Conservation (phyloP, 441 rosid genomes). For the Pelargonium australe region DNA sequence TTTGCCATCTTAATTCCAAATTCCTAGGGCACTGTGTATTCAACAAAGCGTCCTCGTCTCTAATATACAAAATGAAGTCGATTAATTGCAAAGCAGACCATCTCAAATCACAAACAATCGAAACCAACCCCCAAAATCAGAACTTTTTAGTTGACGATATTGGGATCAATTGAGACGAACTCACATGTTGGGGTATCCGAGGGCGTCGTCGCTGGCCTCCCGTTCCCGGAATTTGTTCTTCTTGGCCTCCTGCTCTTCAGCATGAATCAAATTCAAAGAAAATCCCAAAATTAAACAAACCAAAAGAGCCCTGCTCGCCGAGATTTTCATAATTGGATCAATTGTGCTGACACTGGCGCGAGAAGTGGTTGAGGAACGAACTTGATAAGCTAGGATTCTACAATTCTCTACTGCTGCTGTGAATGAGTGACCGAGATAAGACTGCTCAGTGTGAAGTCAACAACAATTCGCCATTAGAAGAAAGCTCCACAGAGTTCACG, state of each 20-base stretch:
- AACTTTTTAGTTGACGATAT: slow-evolving; percentile 7
- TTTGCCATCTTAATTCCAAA: slow-evolving; percentile 96
- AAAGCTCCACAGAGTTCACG: too few relatives aligned
- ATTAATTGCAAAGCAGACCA: not conserved
- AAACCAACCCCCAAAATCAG: slow-evolving; percentile 7
- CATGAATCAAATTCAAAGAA: slow-evolving; percentile 27
- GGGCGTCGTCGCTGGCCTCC: slow-evolving; percentile 69
- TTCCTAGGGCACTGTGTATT: slow-evolving; percentile 87
- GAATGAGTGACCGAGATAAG: too few relatives aligned
- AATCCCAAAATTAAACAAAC: slow-evolving; percentile 37
- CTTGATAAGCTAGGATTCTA: not conserved
- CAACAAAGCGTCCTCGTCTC: slow-evolving; percentile 88
- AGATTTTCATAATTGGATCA: not conserved
- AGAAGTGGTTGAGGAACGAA: not conserved
- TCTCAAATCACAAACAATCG: not conserved
- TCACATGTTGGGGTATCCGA: slow-evolving; percentile 69
- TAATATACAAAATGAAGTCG: slow-evolving; percentile 24
- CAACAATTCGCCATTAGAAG: too few relatives aligned
- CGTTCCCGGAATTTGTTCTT: slow-evolving; percentile 77
- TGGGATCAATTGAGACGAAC: slow-evolving; percentile 18
- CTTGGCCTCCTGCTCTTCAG: slow-evolving; percentile 30
- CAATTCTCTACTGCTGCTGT: too few relatives aligned
- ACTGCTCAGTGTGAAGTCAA: too few relatives aligned
- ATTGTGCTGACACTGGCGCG: not conserved
- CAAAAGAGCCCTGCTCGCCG: slow-evolving; percentile 29